Conservation (phyloP, 2,329 filamentous ascomycete genomes). For the Ceratocystis cubensis region DNA sequence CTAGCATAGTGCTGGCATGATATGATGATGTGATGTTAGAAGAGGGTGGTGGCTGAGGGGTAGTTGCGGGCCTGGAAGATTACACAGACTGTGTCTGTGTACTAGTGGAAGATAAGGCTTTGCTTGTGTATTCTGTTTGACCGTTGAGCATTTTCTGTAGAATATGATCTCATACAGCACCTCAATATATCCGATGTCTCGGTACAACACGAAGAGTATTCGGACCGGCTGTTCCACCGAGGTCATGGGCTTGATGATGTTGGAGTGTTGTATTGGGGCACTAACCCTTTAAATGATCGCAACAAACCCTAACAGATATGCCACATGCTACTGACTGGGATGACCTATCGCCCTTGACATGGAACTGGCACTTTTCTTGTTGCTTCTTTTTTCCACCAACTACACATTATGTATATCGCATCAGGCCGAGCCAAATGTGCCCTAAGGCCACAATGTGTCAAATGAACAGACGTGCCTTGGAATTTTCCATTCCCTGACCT, state of each 20-base stretch:
- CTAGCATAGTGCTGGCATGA: neutral
- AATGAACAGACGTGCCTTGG: neutral
- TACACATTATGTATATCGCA: constrained; percentile 8
- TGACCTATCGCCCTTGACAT: too few relatives aligned
- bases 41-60: neutral
- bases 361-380: neutral
- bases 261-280: neutral
- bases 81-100: neutral
- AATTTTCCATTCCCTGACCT: neutral
- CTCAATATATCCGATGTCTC: constrained; percentile 12
- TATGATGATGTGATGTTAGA: neutral
- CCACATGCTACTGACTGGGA: too few relatives aligned
- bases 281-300: too few relatives aligned
- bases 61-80: neutral
- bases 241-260: neutral
- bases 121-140: constrained; percentile 8
- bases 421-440: neutral
- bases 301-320: too few relatives aligned
- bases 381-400: constrained; percentile 10
- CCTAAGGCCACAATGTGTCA: neutral
- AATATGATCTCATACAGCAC: constrained; percentile 7
- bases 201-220: neutral
- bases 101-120: neutral
- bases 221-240: neutral
- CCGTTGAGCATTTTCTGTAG: constrained; percentile 10